Percentiles rank a stretch among this genome's conserved stretches.
Evolutionary conservation across 768 basidiomycete genomes (phyloP).

Genomic region (Arthromyces matolae): DNA sequence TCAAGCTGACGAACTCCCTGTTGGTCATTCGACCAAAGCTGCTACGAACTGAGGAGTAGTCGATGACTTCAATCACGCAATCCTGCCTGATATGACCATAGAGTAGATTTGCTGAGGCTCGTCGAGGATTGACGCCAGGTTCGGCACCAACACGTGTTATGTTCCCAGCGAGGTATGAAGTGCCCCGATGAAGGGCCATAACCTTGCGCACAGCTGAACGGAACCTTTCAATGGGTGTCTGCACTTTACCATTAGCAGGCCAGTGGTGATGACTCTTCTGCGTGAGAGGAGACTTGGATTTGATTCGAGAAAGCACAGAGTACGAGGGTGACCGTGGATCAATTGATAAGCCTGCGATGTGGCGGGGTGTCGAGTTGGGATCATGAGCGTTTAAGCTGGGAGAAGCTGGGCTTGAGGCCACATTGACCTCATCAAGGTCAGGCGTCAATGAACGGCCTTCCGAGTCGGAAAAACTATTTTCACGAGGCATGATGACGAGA

Average conservation of each 20-base stretch:
- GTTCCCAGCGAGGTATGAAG: conserved; percentile 31
- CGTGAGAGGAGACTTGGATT: conserved; percentile 5
- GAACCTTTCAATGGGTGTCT: conserved; percentile 49
- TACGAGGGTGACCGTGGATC: conserved; percentile 6
- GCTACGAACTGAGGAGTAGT: conserved; percentile 58
- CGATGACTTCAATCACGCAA: conserved; percentile 63
- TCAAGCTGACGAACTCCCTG: conserved; percentile 52
- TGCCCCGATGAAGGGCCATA: conserved; percentile 57
- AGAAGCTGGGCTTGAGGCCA: conserved; percentile 11
- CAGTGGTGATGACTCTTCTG: conserved; percentile 15
- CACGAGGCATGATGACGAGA: conserved; percentile 47
- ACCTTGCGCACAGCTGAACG: conserved; percentile 55
- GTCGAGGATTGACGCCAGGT: conserved; percentile 67
- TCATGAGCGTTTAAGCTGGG: conserved; percentile 15
- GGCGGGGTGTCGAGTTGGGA: conserved; percentile 1
- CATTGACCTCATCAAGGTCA: conserved; percentile 44
- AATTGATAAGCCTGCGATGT: background rate
- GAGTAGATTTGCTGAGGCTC: conserved; percentile 48
- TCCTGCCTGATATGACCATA: conserved; percentile 58
- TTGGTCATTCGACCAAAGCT: conserved; percentile 58
- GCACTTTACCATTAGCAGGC: conserved; percentile 1
- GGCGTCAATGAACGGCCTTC: conserved; percentile 65
- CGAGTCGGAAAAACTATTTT: conserved; percentile 65
- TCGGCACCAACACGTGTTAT: conserved; percentile 53
- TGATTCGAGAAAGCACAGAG: conserved; percentile 10